These are phyloP conservation scores for Pseudevernia furfuracea DNA, from an alignment of 495 filamentous ascomycete species.

Conservation along the genomic window DNA sequence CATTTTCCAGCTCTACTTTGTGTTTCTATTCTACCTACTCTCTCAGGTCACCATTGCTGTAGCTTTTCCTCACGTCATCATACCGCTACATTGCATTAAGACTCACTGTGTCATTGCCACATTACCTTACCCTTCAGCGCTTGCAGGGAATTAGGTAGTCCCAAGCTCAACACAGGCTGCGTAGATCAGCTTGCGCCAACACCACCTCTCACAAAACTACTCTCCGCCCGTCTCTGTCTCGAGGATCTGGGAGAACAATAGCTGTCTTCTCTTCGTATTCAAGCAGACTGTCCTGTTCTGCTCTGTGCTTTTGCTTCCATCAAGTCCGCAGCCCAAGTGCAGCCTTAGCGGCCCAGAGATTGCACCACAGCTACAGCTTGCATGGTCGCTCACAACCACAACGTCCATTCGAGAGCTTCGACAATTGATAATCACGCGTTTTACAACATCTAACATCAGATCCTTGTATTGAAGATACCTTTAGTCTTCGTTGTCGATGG, in stretches of 20 bases:
- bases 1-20: background rate
- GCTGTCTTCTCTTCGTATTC: background rate
- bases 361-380: conserved; percentile 4
- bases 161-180: background rate
- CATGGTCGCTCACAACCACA: conserved; percentile 9
- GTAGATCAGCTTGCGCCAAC: background rate
- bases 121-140: background rate
- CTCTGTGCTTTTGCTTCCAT: background rate
- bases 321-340: background rate
- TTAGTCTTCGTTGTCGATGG: conserved; percentile 36
- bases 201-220: background rate
- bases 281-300: background rate
- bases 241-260: background rate
- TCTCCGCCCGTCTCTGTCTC: background rate
- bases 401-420: background rate
- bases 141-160: background rate
- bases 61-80: background rate
- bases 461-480: background rate
- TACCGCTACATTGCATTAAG: background rate
- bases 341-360: conserved; percentile 1
- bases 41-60: background rate
- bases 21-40: background rate
- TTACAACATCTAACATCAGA: background rate
- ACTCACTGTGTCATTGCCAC: background rate
- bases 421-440: conserved; percentile 19